Base-by-base conservation (phyloP, 768 basidiomycete genomes). In the Ephemerocybe angulata region DNA sequence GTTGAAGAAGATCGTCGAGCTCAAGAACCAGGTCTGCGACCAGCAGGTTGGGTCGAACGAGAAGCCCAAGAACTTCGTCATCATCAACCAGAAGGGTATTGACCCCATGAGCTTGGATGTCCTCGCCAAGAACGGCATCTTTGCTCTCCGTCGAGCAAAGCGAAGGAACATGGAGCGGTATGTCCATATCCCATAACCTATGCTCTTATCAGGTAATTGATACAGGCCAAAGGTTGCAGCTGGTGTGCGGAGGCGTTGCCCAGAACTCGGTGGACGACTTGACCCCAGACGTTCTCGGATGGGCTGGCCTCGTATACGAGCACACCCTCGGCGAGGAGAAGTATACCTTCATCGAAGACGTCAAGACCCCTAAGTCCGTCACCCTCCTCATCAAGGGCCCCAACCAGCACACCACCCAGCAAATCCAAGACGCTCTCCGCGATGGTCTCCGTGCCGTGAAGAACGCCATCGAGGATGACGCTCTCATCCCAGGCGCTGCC, bases 1-100 rank as follows among this genome's bases (percentile, higher is more conserved):
- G 71, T 85, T 97, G 56, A 87, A 86, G 74, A 98, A 98, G 72
- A 93, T 99, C 56, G 86, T 99, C 53, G 94, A 95, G 61, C 84
- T 99, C 63, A 99, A 99, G 74, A 92, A 95, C 66, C 78, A 85
- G 47, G 96, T 98, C 1, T 99, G 97, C 69, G 97, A 99, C 69
- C 91, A 93, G 69, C 85, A 87, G 15, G 84, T 97, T 19, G 89
- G 88, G 62, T 80, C 83, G 19, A 86, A 84, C 59, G 88, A 90
- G 72, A 89, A 89, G 70, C 78, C 73, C 60, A 94, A 90, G 71
- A 85, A 77, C 65, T 98, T 99, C 67, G 96, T 98, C 48, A 72
- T 98, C 52, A 88, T 99, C 74, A 99, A 98, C 71, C 97, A 99
- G 72, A 99, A 99, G 72, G 97, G 97, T 59, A 99, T 99, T 60